phyloP scores from a whole-genome alignment of 1,284 basidiomycete species.

The Fomitiporia mediterranea region DNA sequence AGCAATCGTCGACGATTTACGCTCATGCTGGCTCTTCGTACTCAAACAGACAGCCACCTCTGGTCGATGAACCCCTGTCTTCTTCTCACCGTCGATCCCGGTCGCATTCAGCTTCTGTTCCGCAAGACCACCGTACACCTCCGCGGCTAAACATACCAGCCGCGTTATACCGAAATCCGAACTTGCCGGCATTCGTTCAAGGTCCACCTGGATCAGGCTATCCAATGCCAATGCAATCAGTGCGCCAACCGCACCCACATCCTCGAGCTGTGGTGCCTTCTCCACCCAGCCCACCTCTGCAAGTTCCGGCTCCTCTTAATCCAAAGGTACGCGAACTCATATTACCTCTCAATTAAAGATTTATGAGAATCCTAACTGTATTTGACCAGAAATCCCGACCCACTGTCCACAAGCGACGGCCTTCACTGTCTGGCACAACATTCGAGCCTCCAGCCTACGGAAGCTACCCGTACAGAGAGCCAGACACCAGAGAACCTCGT shows the following conservation, averaged over 20 bases:
- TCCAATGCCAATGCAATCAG: slow-evolving; percentile 17
- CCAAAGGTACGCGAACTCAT: slow-evolving; percentile 14
- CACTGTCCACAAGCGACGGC: slow-evolving; percentile 17
- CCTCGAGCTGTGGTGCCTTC: slow-evolving; percentile 8
- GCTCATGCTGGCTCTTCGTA: slow-evolving; percentile 10
- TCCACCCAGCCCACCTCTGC: slow-evolving; percentile 13
- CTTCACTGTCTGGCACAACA: slow-evolving; percentile 18
- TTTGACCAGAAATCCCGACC: slow-evolving; percentile 17
- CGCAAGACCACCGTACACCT: slow-evolving; percentile 11
- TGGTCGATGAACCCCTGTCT: slow-evolving; percentile 12
- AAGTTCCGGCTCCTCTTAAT: slow-evolving; percentile 16
- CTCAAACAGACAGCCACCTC: neutral
- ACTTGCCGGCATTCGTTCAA: slow-evolving; percentile 20
- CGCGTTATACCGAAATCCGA: slow-evolving; percentile 9
- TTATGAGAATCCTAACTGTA: no score
- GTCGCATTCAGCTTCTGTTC: slow-evolving; percentile 8
- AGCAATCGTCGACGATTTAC: slow-evolving; percentile 3
- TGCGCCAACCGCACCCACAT: neutral
- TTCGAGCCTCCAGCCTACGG: slow-evolving; percentile 15
- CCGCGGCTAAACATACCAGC: slow-evolving; percentile 18
- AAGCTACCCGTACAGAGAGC: slow-evolving; percentile 1
- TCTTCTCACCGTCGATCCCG: slow-evolving; percentile 12
- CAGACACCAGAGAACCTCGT: slow-evolving; percentile 5
- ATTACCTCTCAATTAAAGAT: neutral
- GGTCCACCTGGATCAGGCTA: slow-evolving; percentile 21